Evolutionary conservation across 352 stramenopile genomes (phyloP).

Genomic region (Globisporangium solare): DNA sequence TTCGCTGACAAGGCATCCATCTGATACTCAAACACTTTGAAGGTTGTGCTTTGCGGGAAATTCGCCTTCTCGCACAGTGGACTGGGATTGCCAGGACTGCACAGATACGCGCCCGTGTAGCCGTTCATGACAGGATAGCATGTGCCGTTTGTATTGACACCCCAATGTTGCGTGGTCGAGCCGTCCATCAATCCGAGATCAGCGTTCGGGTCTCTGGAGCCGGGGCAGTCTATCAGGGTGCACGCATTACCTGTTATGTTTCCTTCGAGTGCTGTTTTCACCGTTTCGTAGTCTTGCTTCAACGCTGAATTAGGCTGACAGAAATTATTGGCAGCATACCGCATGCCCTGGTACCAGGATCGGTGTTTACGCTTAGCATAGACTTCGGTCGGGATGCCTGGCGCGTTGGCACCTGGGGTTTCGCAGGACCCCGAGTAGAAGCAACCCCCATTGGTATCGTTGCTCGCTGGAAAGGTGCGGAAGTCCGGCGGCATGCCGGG

Average conservation of each 20-base stretch:
- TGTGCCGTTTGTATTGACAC: slow-evolving; percentile 54
- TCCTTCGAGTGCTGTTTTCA: slow-evolving; percentile 26
- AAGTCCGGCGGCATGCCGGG: too few relatives aligned
- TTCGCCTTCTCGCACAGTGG: slow-evolving; percentile 17
- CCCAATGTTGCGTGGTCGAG: slow-evolving; percentile 30
- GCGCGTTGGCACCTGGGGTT: slow-evolving; percentile 37
- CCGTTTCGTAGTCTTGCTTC: slow-evolving; percentile 31
- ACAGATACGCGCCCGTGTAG: slow-evolving; percentile 56
- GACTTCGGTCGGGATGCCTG: slow-evolving; percentile 29
- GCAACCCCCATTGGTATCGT: slow-evolving; percentile 18
- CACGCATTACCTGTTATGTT: slow-evolving; percentile 51
- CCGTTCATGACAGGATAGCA: slow-evolving; percentile 55
- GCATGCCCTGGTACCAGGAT: slow-evolving; percentile 64
- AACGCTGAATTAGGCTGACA: slow-evolving; percentile 20
- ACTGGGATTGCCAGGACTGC: slow-evolving; percentile 42
- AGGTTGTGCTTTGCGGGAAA: slow-evolving; percentile 17
- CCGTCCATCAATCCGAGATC: slow-evolving; percentile 39
- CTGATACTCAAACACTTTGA: slow-evolving; percentile 62
- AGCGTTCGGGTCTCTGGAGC: slow-evolving; percentile 44
- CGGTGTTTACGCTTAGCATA: slow-evolving; percentile 49
- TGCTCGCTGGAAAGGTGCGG: neutral
- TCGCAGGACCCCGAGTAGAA: slow-evolving; percentile 36
- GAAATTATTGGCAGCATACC: slow-evolving; percentile 56
- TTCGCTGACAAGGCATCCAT: slow-evolving; percentile 93
- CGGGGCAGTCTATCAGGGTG: slow-evolving; percentile 28